Percentiles rank a stretch among this genome's conserved stretches.
phyloP scores from a whole-genome alignment of 306 rosid species.

The Parietaria judaica region DNA sequence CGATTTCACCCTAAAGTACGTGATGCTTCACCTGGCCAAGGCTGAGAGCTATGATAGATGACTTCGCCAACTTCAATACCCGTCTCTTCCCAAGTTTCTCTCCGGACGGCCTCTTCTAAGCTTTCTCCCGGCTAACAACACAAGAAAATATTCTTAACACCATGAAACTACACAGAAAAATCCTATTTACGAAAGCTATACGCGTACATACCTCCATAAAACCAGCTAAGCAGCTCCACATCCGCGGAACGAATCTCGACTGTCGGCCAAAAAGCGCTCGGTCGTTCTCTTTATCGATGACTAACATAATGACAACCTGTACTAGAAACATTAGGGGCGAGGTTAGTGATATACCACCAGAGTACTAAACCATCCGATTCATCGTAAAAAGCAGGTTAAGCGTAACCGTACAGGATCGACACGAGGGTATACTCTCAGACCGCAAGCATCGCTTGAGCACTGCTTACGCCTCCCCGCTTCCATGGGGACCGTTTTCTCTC shows the following conservation, averaged over 20 bases:
- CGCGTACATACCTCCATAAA: slow-evolving; percentile 58
- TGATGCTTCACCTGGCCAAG: slow-evolving; percentile 68
- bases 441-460: slow-evolving; percentile 71
- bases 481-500: slow-evolving; percentile 53
- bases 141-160: slow-evolving; percentile 12
- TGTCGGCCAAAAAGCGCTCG: slow-evolving; percentile 61
- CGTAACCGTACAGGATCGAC: slow-evolving; percentile 57
- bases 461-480: slow-evolving; percentile 85
- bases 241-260: slow-evolving; percentile 43
- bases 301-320: slow-evolving; percentile 91
- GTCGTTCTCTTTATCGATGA: slow-evolving; percentile 72
- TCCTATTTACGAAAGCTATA: background rate
- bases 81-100: slow-evolving; percentile 97
- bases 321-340: slow-evolving; percentile 8
- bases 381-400: background rate
- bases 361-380: slow-evolving; percentile 8
- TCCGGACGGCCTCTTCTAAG: slow-evolving; percentile 92
- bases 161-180: background rate
- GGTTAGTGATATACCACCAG: slow-evolving; percentile 7
- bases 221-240: slow-evolving; percentile 92
- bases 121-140: slow-evolving; percentile 82
- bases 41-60: slow-evolving; percentile 88
- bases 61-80: slow-evolving; percentile 94
- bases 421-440: slow-evolving; percentile 73
- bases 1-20: too few relatives aligned